These are phyloP conservation scores for Colletotrichum echinochloae DNA, from an alignment of 2,329 filamentous ascomycete genomes.

Conservation along the genomic window DNA sequence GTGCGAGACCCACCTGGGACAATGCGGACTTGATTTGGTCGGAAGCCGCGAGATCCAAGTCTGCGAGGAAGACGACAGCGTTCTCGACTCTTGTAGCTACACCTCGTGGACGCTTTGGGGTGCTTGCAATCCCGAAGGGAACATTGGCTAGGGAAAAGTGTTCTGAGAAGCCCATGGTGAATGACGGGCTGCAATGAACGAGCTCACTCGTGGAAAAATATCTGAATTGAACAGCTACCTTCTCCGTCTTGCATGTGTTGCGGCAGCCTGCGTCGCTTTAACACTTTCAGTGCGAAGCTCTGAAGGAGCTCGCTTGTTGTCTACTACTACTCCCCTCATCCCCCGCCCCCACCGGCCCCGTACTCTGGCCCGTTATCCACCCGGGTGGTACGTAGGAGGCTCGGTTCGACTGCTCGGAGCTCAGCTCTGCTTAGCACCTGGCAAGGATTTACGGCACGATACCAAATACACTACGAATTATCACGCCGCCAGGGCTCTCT, in stretches of 20 bases:
- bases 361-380: background rate
- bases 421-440: background rate
- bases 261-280: constrained; percentile 6
- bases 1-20: constrained; percentile 2
- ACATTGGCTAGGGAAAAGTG: constrained; percentile 66
- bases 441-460: constrained; percentile 1
- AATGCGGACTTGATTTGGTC: constrained; percentile 15
- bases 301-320: background rate
- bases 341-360: constrained; percentile 34
- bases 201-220: background rate
- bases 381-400: background rate
- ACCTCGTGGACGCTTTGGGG: constrained; percentile 49
- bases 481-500: too few species aligned
- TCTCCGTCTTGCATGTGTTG: background rate
- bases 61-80: constrained; percentile 63
- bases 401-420: constrained; percentile 12
- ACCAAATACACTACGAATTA: too few species aligned
- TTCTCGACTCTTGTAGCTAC: constrained; percentile 64
- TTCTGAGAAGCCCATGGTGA: constrained; percentile 49
- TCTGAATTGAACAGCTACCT: background rate
- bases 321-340: background rate
- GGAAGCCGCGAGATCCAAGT: constrained; percentile 49
- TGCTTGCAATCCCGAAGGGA: constrained; percentile 65
- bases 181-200: background rate
- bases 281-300: constrained; percentile 1